These are phyloP conservation scores for Penicillium cosmopolitanum DNA, from an alignment of 495 filamentous ascomycete species.

Conservation along the genomic window DNA sequence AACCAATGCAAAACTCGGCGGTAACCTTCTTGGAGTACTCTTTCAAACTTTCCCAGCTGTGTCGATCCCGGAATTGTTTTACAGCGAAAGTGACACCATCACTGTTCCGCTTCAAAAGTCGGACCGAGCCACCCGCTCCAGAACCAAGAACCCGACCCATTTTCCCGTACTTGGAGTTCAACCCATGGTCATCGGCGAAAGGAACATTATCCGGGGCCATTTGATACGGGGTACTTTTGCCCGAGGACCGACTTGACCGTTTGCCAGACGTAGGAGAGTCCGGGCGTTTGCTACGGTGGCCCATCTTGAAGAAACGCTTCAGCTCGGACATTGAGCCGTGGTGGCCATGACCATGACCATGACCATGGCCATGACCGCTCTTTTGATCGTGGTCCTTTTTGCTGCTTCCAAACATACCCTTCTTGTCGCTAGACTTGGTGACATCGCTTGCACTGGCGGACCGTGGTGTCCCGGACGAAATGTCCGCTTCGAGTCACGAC, in stretches of 20 bases:
- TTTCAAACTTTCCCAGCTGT: slow-evolving; percentile 89
- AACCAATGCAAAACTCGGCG: slow-evolving; percentile 98
- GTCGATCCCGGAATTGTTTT: slow-evolving; percentile 92
- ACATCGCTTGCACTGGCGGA: slow-evolving; percentile 53
- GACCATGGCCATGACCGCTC: slow-evolving; percentile 47
- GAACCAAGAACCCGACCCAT: slow-evolving; percentile 92
- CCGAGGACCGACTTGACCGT: slow-evolving; percentile 49
- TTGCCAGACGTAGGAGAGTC: slow-evolving; percentile 59
- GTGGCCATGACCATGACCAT: slow-evolving; percentile 38
- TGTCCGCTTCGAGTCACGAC: slow-evolving; percentile 55
- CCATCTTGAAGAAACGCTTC: slow-evolving; percentile 87
- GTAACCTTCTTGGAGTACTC: slow-evolving; percentile 99
- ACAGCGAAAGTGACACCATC: slow-evolving; percentile 95
- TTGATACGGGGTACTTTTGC: slow-evolving; percentile 60
- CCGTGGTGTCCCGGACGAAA: slow-evolving; percentile 43
- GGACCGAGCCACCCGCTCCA: slow-evolving; percentile 92
- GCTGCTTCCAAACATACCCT: slow-evolving; percentile 48
- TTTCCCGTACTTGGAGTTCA: slow-evolving; percentile 91
- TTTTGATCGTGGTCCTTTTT: slow-evolving; percentile 47
- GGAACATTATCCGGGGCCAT: slow-evolving; percentile 69
- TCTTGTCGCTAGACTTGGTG: slow-evolving; percentile 47
- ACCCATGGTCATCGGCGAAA: slow-evolving; percentile 91
- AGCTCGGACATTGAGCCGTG: slow-evolving; percentile 93
- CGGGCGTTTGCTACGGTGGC: slow-evolving; percentile 66
- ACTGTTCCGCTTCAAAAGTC: slow-evolving; percentile 87